Evolutionary conservation across 495 filamentous ascomycete genomes (phyloP).

Genomic region (Evansstolkia leycettana): DNA sequence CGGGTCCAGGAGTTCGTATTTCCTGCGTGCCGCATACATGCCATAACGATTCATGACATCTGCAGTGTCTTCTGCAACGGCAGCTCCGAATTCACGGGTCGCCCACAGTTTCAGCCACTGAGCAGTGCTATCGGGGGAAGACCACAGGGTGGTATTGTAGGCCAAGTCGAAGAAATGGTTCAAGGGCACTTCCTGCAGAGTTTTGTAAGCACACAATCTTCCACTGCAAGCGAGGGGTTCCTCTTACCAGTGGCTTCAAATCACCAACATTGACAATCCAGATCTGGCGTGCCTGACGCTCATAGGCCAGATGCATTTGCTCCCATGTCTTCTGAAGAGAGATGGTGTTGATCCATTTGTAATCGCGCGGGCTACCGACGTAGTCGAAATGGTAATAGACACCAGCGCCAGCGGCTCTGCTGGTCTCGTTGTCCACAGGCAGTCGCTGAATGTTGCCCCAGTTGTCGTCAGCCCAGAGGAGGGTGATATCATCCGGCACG

Average conservation of each 20-base stretch:
- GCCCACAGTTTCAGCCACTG: slow-evolving; percentile 47
- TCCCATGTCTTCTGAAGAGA: slow-evolving; percentile 17
- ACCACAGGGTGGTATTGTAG: slow-evolving; percentile 46
- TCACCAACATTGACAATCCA: slow-evolving; percentile 74
- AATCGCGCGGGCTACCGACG: slow-evolving; percentile 16
- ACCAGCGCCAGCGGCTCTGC: slow-evolving; percentile 53
- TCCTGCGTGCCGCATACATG: slow-evolving; percentile 49
- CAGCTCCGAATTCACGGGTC: slow-evolving; percentile 44
- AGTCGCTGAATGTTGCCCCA: slow-evolving; percentile 58
- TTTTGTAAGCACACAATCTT: slow-evolving; percentile 19
- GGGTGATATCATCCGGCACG: slow-evolving; percentile 60
- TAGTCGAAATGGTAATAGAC: slow-evolving; percentile 71
- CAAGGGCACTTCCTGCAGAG: slow-evolving; percentile 55
- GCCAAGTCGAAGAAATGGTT: slow-evolving; percentile 55
- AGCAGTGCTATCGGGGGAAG: slow-evolving; percentile 36
- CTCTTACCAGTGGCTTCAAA: slow-evolving; percentile 19
- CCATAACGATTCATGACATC: slow-evolving; percentile 48
- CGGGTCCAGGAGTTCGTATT: slow-evolving; percentile 57
- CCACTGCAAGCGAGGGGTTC: neutral
- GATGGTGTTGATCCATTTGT: slow-evolving; percentile 21
- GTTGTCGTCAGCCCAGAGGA: slow-evolving; percentile 69
- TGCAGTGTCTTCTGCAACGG: slow-evolving; percentile 35
- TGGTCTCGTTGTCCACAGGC: slow-evolving; percentile 47
- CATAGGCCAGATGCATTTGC: slow-evolving; percentile 31
- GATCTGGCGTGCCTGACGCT: slow-evolving; percentile 49